Conservation (phyloP, 1,284 basidiomycete species). For the Ceratobasidium sp. region DNA sequence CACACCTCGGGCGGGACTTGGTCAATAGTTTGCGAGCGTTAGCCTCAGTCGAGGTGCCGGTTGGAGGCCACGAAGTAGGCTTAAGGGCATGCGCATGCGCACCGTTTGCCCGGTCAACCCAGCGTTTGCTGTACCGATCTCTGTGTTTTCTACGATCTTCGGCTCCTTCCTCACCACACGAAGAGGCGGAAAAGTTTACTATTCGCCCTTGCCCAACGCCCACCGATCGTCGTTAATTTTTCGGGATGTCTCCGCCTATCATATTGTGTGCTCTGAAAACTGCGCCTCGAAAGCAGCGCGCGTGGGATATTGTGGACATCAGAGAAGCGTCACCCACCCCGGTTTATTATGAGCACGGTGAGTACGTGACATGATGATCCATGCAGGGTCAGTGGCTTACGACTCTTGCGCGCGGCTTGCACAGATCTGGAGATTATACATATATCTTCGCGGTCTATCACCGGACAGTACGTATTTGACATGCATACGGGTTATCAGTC, state of each 20-base stretch:
- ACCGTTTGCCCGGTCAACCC: neutral
- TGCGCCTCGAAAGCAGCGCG: conserved; percentile 32
- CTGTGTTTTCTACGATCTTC: neutral
- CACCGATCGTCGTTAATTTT: neutral
- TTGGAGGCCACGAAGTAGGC: neutral
- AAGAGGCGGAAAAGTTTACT: neutral
- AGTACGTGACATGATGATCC: neutral
- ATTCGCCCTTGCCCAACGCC: neutral
- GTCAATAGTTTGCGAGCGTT: neutral
- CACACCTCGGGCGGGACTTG: conserved; percentile 20
- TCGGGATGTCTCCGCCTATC: conserved; percentile 27
- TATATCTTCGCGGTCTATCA: conserved; percentile 19
- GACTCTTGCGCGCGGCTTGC: neutral
- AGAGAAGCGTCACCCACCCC: conserved; percentile 22
- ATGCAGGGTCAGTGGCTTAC: conserved; percentile 2
- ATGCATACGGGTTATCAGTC: conserved; percentile 6
- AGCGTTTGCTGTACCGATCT: conserved; percentile 1
- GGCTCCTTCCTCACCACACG: neutral
- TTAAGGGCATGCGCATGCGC: conserved; percentile 26
- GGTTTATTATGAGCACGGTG: conserved; percentile 34
- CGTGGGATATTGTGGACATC: conserved; percentile 16
- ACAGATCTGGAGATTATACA: conserved; percentile 24
- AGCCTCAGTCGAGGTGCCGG: conserved; percentile 33
- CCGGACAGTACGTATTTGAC: conserved; percentile 16
- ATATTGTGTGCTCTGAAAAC: conserved; percentile 24